A percentile compares a stretch with the other conserved stretches of the same genome.
These are phyloP conservation scores for Termitomyces sp. DNA, from an alignment of 768 basidiomycete species.

Conservation along the genomic window DNA sequence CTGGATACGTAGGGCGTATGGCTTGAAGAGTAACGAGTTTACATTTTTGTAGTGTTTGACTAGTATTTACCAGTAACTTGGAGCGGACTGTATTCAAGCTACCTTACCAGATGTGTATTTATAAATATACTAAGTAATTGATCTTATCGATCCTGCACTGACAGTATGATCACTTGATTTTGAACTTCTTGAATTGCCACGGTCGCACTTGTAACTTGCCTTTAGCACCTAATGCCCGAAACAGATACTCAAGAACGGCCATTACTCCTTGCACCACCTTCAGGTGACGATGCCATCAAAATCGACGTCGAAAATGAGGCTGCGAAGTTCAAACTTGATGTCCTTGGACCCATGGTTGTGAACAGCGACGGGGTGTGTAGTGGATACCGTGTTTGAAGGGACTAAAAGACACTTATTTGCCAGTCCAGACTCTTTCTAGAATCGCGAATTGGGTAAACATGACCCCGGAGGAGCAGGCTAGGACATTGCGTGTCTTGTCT, in stretches of 20 bases:
- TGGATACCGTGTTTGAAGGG: not conserved
- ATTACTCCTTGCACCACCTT: not conserved
- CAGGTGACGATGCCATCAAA: constrained; percentile 3
- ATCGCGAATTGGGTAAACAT: constrained; percentile 62
- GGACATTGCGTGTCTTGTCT: constrained; percentile 48
- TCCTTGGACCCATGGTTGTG: constrained; percentile 63
- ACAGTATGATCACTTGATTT: not conserved
- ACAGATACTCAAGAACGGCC: not conserved
- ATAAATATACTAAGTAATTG: not conserved
- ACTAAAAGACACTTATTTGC: not conserved
- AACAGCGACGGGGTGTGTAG: constrained; percentile 57
- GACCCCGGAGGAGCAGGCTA: constrained; percentile 50
- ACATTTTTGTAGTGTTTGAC: no score
- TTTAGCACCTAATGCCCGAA: constrained; percentile 4
- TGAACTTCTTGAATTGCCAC: not conserved
- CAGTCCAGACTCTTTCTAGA: constrained; percentile 51
- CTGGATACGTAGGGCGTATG: not conserved
- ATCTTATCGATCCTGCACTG: not conserved
- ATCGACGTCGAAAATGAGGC: constrained; percentile 11
- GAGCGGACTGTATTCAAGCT: not conserved
- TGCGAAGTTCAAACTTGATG: constrained; percentile 44
- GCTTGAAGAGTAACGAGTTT: no score
- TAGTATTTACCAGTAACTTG: not conserved
- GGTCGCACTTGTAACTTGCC: not conserved
- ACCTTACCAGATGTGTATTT: not conserved